Evolutionary conservation across 768 basidiomycete genomes (phyloP), one percentile per base, ranked within the genome.

Genomic region (Strobilomyces dryophilus): DNA sequence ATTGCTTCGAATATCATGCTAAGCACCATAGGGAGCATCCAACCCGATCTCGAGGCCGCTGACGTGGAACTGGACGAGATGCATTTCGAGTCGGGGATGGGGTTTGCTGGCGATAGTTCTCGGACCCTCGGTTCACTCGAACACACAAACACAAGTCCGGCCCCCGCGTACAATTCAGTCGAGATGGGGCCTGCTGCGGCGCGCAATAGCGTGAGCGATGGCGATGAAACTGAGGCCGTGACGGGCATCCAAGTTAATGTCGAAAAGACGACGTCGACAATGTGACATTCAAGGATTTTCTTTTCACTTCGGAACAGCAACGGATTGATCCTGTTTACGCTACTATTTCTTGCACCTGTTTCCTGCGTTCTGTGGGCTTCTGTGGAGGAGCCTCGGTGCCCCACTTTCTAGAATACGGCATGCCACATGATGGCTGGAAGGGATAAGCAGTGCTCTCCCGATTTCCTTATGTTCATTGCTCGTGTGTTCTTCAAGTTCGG

Each of bases 1-100:
- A 74, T 80, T 45, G 76, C 80, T 59, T 84, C 83, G 15, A 83
- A 83, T 49, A 74, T 85, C 43, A 76, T 85, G 57, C 72, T 85
- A 46, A 84, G 82, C 39, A 84, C 83, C 3, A 71, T 85, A 21
- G 83, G 83, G 34, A 84, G 77, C 59, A 79, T 83, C 34, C 77
- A 77, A 12, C 79, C 80, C 51, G 73, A 75, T 48, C 66, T 76
- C 58, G 78, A 80, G 53, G 79, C 72, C 20, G 79, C 80, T 58
- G 71, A 79, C 5, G 76, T 77, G 12, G 83, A 84, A 59, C 71
- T 82, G 71, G 79, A 84, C 45, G 79, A 81, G 39, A 79, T 69
- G 58, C 61, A 66, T 46, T 71, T 83, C 48, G 78, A 75, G 48
- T 73, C 79, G 42, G 78, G 76, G 6, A 68, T 83, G 59, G 79